Evolutionary conservation across 1,284 basidiomycete genomes (phyloP).

Genomic region (Rhodotorula sp.): DNA sequence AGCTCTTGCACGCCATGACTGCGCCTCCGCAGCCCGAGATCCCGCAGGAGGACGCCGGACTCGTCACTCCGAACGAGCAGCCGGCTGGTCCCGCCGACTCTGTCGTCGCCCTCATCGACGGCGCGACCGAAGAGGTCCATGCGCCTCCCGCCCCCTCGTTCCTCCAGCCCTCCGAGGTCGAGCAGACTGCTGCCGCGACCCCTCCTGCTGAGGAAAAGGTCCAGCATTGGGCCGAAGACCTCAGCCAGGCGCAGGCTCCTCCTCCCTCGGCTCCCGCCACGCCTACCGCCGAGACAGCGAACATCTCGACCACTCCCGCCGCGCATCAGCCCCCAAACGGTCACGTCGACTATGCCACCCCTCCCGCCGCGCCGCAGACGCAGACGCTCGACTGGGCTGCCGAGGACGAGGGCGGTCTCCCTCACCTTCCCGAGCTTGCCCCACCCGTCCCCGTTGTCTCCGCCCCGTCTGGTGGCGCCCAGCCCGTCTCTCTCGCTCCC

Average conservation of each 20-base stretch:
- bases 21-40: constrained; percentile 29
- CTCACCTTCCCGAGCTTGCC: constrained; percentile 28
- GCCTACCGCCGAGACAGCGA: constrained; percentile 1
- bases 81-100: constrained; percentile 46
- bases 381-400: constrained; percentile 32
- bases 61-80: constrained; percentile 44
- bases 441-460: constrained; percentile 6
- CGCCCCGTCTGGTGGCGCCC: not conserved
- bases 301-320: not conserved
- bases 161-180: constrained; percentile 34
- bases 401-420: constrained; percentile 22
- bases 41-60: constrained; percentile 12
- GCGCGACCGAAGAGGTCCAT: constrained; percentile 9
- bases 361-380: not conserved
- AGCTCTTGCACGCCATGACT: constrained; percentile 45
- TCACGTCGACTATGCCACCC: not conserved
- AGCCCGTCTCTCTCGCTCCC: not conserved
- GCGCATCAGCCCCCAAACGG: not conserved
- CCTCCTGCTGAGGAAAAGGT: constrained; percentile 25
- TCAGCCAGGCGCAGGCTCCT: constrained; percentile 15
- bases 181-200: constrained; percentile 3
- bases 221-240: constrained; percentile 20
- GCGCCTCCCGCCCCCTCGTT: constrained; percentile 19
- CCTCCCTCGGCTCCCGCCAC: constrained; percentile 22
- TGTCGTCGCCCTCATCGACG: constrained; percentile 33